These are phyloP conservation scores for Paraphoma sp. DNA, from an alignment of 2,329 filamentous ascomycete species.

Conservation along the genomic window DNA sequence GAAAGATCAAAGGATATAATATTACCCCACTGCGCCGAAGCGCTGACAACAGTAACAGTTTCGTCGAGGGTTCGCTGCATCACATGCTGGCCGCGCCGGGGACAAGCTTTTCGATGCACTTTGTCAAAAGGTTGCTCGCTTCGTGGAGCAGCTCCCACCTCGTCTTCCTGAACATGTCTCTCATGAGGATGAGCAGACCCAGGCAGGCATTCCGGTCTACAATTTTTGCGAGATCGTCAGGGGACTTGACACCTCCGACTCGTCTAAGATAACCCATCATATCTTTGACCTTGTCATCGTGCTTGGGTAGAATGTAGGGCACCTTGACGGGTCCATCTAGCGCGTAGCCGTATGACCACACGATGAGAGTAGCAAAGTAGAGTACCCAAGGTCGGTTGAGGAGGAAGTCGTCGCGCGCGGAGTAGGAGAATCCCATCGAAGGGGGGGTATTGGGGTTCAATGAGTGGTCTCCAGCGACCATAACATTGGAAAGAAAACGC, in stretches of 20 bases:
- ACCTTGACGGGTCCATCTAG: conserved; percentile 77
- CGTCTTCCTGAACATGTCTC: conserved; percentile 80
- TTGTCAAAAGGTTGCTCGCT: conserved; percentile 78
- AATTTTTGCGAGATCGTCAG: conserved; percentile 77
- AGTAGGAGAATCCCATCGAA: conserved; percentile 62
- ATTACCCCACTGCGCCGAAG: neutral
- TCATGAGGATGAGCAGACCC: conserved; percentile 80
- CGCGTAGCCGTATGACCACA: conserved; percentile 95
- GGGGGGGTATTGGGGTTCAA: conserved; percentile 33
- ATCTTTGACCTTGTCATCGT: conserved; percentile 72
- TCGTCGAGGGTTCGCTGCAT: neutral
- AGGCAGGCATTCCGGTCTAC: conserved; percentile 82
- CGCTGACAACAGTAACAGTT: neutral
- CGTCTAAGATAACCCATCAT: conserved; percentile 81
- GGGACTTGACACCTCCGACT: conserved; percentile 74
- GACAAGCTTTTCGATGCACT: conserved; percentile 73
- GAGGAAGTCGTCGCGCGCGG: conserved; percentile 84
- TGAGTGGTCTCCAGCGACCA: conserved; percentile 66
- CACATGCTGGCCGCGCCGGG: conserved; percentile 28
- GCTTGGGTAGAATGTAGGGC: conserved; percentile 60
- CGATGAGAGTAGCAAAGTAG: conserved; percentile 88
- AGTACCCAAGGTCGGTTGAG: conserved; percentile 94
- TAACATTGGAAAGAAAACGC: conserved; percentile 84
- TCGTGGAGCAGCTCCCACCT: conserved; percentile 93
- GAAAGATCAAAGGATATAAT: neutral